phyloP scores from a whole-genome alignment of 2,329 filamentous ascomycete genomes.

The Verticillium tricorpus region DNA sequence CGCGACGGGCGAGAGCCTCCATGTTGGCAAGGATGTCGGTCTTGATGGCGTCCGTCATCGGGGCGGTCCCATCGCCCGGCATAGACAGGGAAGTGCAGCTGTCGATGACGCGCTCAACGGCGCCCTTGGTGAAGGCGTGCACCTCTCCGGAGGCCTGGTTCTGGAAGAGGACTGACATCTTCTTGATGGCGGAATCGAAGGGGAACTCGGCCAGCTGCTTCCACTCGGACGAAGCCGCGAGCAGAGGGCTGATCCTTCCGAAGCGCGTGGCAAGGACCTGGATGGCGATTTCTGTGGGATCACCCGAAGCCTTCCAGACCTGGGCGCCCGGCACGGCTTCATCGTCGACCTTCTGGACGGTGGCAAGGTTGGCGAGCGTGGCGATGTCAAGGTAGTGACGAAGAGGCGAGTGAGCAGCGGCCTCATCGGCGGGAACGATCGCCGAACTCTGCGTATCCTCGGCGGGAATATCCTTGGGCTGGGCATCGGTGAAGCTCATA shows the following conservation, averaged over 20 bases:
- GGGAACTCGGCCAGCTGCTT: conserved; percentile 46
- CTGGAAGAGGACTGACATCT: conserved; percentile 53
- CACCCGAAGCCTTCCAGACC: conserved; percentile 39
- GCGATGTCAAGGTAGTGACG: conserved; percentile 52
- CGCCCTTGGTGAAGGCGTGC: conserved; percentile 54
- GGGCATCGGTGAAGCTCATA: conserved; percentile 32
- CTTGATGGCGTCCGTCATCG: conserved; percentile 30
- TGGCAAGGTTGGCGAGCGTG: conserved; percentile 56
- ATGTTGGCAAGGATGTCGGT: conserved; percentile 58
- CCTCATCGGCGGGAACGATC: conserved; percentile 35
- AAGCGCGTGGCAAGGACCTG: conserved; percentile 55
- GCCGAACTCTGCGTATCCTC: background rate
- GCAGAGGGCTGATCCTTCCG: conserved; percentile 28
- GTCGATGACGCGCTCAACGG: conserved; percentile 61
- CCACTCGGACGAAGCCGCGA: conserved; percentile 24
- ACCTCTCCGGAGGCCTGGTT: conserved; percentile 20
- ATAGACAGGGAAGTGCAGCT: conserved; percentile 42
- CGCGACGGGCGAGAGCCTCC: conserved; percentile 59
- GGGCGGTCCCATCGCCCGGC: conserved; percentile 28
- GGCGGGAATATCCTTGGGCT: conserved; percentile 21
- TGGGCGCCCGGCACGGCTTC: conserved; percentile 14
- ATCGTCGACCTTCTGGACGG: conserved; percentile 42
- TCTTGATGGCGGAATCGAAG: conserved; percentile 55
- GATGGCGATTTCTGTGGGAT: conserved; percentile 53
- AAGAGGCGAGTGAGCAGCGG: conserved; percentile 27